Percentiles rank a stretch among this genome's conserved stretches.
These are phyloP conservation scores for Yamadazyma paraphyllophila DNA, from an alignment of 805 yeast species.

Conservation along the genomic window DNA sequence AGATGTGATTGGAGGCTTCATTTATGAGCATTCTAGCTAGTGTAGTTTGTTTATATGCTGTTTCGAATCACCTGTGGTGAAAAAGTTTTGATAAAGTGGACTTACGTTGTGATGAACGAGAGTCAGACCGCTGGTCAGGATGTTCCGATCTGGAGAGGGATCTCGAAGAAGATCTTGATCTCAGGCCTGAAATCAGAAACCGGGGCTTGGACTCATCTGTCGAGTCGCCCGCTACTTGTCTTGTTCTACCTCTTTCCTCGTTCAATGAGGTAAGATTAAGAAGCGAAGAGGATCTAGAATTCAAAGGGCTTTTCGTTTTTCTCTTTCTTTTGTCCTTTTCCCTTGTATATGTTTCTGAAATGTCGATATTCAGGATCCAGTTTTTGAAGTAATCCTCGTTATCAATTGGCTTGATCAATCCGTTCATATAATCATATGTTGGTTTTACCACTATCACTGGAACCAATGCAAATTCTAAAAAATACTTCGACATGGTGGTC, in stretches of 20 bases:
- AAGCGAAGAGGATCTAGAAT: conserved; percentile 8
- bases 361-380: conserved; percentile 30
- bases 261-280: conserved; percentile 2
- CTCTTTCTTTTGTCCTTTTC: conserved; percentile 18
- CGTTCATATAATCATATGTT: conserved; percentile 29
- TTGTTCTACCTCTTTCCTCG: conserved; percentile 13
- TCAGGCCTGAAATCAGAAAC: conserved; percentile 12
- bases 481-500: conserved; percentile 37
- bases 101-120: conserved; percentile 2
- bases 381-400: conserved; percentile 34
- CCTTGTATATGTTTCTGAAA: conserved; percentile 15
- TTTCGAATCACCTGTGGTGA: conserved; percentile 5
- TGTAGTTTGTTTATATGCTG: not conserved
- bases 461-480: conserved; percentile 42
- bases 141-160: conserved; percentile 17
- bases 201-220: conserved; percentile 1
- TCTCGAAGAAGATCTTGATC: conserved; percentile 21
- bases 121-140: conserved; percentile 13
- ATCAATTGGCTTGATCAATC: conserved; percentile 30
- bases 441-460: conserved; percentile 47
- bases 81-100: conserved; percentile 16
- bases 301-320: conserved; percentile 7
- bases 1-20: not conserved
- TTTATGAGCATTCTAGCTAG: not conserved
- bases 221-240: conserved; percentile 1